Evolutionary conservation across 2,329 filamentous ascomycete genomes (phyloP).

Genomic region (Arthroderma sp.): DNA sequence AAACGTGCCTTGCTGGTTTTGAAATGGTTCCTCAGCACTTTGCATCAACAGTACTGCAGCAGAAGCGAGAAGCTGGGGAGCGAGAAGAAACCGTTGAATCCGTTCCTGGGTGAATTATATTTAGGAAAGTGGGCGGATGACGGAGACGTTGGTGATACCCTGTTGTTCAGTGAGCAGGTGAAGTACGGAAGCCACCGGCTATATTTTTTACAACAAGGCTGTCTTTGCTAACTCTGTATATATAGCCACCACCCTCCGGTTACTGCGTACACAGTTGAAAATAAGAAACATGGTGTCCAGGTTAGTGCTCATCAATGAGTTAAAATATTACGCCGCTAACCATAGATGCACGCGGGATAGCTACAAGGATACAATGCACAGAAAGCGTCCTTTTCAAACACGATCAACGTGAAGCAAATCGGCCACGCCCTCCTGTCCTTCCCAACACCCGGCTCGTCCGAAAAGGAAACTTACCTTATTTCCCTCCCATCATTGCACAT

Average conservation of each 20-base stretch:
- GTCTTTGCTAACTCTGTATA: slow-evolving; percentile 8
- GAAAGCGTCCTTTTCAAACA: slow-evolving; percentile 86
- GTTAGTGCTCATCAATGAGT: slow-evolving; percentile 21
- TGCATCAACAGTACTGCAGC: slow-evolving; percentile 72
- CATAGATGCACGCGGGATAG: slow-evolving; percentile 15
- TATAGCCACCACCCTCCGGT: slow-evolving; percentile 76
- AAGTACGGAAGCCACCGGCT: slow-evolving; percentile 34
- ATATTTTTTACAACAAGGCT: not conserved
- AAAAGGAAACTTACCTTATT: slow-evolving; percentile 67
- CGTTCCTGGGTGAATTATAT: slow-evolving; percentile 90
- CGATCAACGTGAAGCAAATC: slow-evolving; percentile 89
- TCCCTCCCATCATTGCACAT: slow-evolving; percentile 86
- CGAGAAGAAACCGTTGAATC: slow-evolving; percentile 96
- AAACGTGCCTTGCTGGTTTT: slow-evolving; percentile 79
- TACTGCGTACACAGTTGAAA: slow-evolving; percentile 87
- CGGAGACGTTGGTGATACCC: slow-evolving; percentile 57
- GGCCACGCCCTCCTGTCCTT: slow-evolving; percentile 77
- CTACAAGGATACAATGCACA: slow-evolving; percentile 84
- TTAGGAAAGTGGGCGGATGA: slow-evolving; percentile 79
- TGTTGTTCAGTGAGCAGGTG: slow-evolving; percentile 88
- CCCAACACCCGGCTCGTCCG: slow-evolving; percentile 40
- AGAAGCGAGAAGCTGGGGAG: slow-evolving; percentile 71
- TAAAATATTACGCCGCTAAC: not conserved
- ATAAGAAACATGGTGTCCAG: slow-evolving; percentile 65
- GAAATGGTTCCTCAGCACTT: slow-evolving; percentile 88